Evolutionary conservation across 202 grass and related monocot genomes (phyloP), one percentile per base, ranked within the genome.

Genomic region (Saccharum hybrid): DNA sequence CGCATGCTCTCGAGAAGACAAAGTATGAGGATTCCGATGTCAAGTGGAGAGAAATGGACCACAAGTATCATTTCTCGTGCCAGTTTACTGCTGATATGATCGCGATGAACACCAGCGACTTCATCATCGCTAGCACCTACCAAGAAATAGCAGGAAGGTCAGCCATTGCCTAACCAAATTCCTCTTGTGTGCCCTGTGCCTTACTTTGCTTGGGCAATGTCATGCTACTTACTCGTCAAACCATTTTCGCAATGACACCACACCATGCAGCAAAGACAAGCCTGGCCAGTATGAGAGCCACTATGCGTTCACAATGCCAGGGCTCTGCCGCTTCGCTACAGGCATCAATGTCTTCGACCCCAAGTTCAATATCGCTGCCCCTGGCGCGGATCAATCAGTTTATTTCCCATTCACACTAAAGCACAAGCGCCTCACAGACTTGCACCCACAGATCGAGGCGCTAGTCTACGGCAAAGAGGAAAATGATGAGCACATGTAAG

Each of bases 91-190:
- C 94, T 12, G 94, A 97, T 66, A 91, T 97, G 91, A 93, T 93
- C 15, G 74, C 94, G 10, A 97, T 97, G 94, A 97, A 93, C 87
- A 82, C 89, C 63, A 91, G 86, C 2, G 94, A 97, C 83, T 97
- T 97, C 84, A 90, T 97, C 78, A 90, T 97, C 45, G 90, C 94
- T 22, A 97, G 94, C 69, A 97, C 91, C n/a, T 97, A 97, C 77
- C 94, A 97, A 80, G 91, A 97, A 89, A 97, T 97, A 66, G 91
- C 94, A 2, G 94, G 94, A 90, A 94, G 91, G 89, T 91, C 64
- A 72, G 71, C 38, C 23, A 43, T 28, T 37, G 6, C 8, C 57
- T 71, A 60, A 52, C 38, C 39, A 86, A 69, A 51, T 80, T 77
- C 63, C 22, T 60, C 28, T 80, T 4, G n/a, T 23, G 56, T 15